Base-by-base conservation (phyloP, 306 rosid species). In the Inga oerstediana region DNA sequence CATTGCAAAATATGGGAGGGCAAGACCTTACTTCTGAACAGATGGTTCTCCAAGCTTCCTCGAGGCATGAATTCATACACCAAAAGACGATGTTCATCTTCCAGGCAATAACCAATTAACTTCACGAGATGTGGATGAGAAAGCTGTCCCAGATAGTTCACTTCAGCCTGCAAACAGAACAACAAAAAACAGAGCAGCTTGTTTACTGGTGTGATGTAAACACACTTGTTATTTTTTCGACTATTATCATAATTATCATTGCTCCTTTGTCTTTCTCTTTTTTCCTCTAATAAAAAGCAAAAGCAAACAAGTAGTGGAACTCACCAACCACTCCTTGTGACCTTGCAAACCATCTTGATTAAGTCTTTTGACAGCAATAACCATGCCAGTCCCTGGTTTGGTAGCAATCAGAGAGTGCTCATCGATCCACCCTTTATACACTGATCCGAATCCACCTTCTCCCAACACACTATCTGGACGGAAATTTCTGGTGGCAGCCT, bases 351-450 rank as follows among this genome's bases (percentile, higher is more conserved):
- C 71, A 62, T 90, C 91, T 79, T 82, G 91, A 77, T 90, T 84
- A 45, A 92, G 93, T 84, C 89, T 92, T 81, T 92, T 92, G 45
- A 92, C 93, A 56, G 96, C 93, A 79, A 92, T 81, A 79, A 83
- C 86, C 46, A 90, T 78, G 62, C 96, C 93, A 32, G 93, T 84
- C 65, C 92, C 93, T 4, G 96, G 92, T 80, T 83, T 92, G 72
- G 92, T 22, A 76, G 96, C 87, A 56, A 75, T 82, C 78, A 85
- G 65, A 13, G 90, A 68, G 73, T 87, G 74, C 78, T 92, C 91
- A 77, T 90, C 91, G 16, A 92, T 90, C 96, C 96, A 92, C 43
- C 96, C 96, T 78, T 90, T 92, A 80, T 87, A 92, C 71, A 92
- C 93, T 17, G 92, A 92, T 72, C 93, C 91, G 72, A 90, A 90